Conservation (phyloP, 208 protist genomes). For the Plasmodiophora brassicae region DNA sequence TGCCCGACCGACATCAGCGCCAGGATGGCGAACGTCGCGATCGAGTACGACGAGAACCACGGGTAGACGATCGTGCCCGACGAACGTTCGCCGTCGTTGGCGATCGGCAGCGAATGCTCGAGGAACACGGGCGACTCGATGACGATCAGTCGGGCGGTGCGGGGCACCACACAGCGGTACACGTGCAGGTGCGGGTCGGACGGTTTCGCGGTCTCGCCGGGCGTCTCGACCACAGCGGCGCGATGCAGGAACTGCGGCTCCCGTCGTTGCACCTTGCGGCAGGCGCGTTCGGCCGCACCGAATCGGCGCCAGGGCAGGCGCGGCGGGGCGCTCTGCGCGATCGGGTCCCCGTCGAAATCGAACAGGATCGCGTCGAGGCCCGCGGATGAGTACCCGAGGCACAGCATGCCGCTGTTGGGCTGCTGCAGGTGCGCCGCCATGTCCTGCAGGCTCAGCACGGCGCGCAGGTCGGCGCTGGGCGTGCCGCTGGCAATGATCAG, state of each 20-base stretch:
- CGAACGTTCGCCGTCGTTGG: neutral
- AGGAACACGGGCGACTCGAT: neutral
- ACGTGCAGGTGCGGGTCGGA: neutral
- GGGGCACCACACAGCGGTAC: neutral
- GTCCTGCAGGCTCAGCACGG: neutral
- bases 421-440: neutral
- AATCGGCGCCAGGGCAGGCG: neutral
- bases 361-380: neutral
- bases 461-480: neutral
- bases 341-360: constrained; percentile 2
- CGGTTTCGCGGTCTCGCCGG: neutral
- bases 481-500: neutral
- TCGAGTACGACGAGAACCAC: neutral
- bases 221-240: neutral
- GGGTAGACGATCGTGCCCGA: neutral
- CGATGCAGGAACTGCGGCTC: constrained; percentile 21
- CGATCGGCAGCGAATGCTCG: neutral
- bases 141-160: neutral
- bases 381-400: neutral
- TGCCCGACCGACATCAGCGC: neutral
- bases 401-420: neutral
- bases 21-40: neutral
- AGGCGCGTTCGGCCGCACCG: neutral
- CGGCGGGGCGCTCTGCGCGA: neutral
- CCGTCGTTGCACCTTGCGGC: neutral